phyloP scores from a whole-genome alignment of 106 monocot species.

The Dioscorea alata region DNA sequence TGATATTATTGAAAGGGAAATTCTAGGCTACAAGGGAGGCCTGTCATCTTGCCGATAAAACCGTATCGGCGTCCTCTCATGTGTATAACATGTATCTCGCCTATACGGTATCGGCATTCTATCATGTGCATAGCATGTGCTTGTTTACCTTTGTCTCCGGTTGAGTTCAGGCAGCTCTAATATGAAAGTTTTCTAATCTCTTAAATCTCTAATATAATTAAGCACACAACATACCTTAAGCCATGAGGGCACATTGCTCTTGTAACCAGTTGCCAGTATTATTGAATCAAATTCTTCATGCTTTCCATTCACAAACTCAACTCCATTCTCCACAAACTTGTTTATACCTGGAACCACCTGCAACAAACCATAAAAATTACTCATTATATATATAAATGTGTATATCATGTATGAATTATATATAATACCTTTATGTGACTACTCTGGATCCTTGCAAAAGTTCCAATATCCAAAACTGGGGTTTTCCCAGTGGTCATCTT shows the following conservation, averaged over 20 bases:
- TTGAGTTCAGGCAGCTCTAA: too few relatives aligned
- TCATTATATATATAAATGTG: not conserved
- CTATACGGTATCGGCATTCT: too few relatives aligned
- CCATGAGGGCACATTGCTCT: conserved; percentile 81
- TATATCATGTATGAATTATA: too few relatives aligned
- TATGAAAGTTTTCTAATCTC: too few relatives aligned
- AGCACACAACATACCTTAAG: conserved; percentile 45
- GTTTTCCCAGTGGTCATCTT: conserved; percentile 68
- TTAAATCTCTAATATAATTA: too few relatives aligned
- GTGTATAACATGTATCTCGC: too few relatives aligned
- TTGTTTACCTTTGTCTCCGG: too few relatives aligned
- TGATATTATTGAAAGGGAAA: too few relatives aligned
- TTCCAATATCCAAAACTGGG: conserved; percentile 68
- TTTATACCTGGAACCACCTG: conserved; percentile 62
- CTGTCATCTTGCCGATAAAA: too few relatives aligned
- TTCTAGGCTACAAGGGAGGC: too few relatives aligned
- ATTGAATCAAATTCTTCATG: conserved; percentile 54
- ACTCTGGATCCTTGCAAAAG: conserved; percentile 46
- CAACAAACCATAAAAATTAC: not conserved
- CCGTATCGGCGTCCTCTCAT: too few relatives aligned
- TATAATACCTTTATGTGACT: conserved; percentile 53
- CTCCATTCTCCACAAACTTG: conserved; percentile 38
- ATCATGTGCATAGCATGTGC: too few relatives aligned
- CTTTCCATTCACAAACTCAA: conserved; percentile 58
- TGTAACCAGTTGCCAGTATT: conserved; percentile 82